Conservation (phyloP, 2,329 filamentous ascomycete species). For the Cephalotrichum gorgonifer region DNA sequence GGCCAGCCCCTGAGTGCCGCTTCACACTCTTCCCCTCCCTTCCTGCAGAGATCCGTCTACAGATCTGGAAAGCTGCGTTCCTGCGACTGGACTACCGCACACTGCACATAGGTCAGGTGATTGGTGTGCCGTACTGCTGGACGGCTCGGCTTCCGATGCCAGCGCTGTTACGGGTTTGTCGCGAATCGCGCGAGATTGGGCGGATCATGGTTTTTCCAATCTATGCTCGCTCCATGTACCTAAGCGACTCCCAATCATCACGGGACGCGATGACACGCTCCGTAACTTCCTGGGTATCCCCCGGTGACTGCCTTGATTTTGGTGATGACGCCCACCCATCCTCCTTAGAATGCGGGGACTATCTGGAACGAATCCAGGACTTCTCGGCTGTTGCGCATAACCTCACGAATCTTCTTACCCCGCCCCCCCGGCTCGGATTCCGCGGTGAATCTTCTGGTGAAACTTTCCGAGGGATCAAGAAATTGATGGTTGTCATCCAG, state of each 20-base stretch:
- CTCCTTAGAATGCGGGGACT: conserved; percentile 1
- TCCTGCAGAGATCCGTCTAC: conserved; percentile 3
- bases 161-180: not conserved
- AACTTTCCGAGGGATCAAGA: not conserved
- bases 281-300: not conserved
- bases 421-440: not conserved
- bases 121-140: conserved; percentile 4
- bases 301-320: not conserved
- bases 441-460: not conserved
- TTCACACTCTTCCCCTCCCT: conserved; percentile 1
- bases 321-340: not conserved
- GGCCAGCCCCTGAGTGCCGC: not conserved
- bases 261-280: not conserved
- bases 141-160: conserved; percentile 4
- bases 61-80: conserved; percentile 1
- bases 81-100: not conserved
- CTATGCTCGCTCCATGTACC: not conserved
- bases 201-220: not conserved
- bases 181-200: conserved; percentile 1
- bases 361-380: not conserved
- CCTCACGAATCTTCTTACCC: not conserved
- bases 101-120: conserved; percentile 1
- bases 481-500: conserved; percentile 2
- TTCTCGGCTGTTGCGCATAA: not conserved
- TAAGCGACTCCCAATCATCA: not conserved